These are phyloP conservation scores for Debaryomycetaceae sp. DNA, from an alignment of 1,139 yeast genomes.

Conservation along the genomic window DNA sequence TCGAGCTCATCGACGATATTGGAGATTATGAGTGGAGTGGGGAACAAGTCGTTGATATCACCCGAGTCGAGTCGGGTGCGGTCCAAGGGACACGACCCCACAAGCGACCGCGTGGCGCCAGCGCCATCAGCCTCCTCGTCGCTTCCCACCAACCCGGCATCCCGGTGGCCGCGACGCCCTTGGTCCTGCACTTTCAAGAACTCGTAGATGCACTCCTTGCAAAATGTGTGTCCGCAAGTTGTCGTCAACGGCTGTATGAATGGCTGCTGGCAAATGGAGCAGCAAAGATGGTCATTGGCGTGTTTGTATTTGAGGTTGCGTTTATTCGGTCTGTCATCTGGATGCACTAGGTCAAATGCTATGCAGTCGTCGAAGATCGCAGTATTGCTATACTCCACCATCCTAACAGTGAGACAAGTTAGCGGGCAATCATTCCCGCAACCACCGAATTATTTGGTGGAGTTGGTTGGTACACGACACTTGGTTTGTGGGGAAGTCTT, in stretches of 20 bases:
- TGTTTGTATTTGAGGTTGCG: slow-evolving; percentile 31
- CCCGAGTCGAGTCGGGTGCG: slow-evolving; percentile 43
- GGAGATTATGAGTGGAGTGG: slow-evolving; percentile 59
- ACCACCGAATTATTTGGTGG: too few relatives aligned
- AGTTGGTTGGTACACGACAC: too few relatives aligned
- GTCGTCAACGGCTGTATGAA: slow-evolving; percentile 53
- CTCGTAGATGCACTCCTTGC: slow-evolving; percentile 48
- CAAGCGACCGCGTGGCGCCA: slow-evolving; percentile 16
- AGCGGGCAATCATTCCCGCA: too few relatives aligned
- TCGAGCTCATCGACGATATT: slow-evolving; percentile 59
- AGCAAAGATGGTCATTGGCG: slow-evolving; percentile 49
- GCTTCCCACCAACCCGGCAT: background rate
- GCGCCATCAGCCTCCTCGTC: slow-evolving; percentile 8
- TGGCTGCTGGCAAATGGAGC: slow-evolving; percentile 59
- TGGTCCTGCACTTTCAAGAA: slow-evolving; percentile 31
- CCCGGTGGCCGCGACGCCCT: slow-evolving; percentile 5
- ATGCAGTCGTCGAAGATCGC: slow-evolving; percentile 13
- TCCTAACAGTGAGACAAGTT: too few relatives aligned
- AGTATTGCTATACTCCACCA: too few relatives aligned
- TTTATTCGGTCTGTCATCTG: slow-evolving; percentile 26
- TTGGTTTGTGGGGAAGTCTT: too few relatives aligned
- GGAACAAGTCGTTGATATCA: slow-evolving; percentile 44
- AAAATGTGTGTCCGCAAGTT: slow-evolving; percentile 57
- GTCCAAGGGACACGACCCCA: slow-evolving; percentile 60
- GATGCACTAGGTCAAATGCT: slow-evolving; percentile 17